A percentile compares a stretch with the other conserved stretches of the same genome.
phyloP scores from a whole-genome alignment of 805 yeast species.

The Candida michaelii region DNA sequence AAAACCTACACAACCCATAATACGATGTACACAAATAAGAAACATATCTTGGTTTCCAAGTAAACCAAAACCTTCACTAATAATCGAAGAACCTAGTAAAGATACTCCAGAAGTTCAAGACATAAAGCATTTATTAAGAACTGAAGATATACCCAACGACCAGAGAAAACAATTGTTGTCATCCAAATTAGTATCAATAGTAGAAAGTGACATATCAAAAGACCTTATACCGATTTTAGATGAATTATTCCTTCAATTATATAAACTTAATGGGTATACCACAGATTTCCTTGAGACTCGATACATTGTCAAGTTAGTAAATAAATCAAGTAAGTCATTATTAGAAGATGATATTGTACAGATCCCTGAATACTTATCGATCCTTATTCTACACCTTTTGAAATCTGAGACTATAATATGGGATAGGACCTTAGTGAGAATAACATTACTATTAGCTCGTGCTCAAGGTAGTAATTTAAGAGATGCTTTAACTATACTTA shows the following conservation, averaged over 20 bases:
- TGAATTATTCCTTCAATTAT: conserved; percentile 13
- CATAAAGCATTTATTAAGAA: conserved; percentile 12
- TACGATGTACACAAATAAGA: background rate
- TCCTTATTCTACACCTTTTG: conserved; percentile 22
- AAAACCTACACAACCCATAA: background rate
- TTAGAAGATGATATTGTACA: conserved; percentile 5
- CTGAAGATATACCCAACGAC: conserved; percentile 9
- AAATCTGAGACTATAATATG: conserved; percentile 16
- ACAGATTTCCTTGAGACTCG: conserved; percentile 6
- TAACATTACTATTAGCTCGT: conserved; percentile 28
- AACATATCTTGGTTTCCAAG: background rate
- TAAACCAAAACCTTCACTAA: background rate
- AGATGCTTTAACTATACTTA: conserved; percentile 10
- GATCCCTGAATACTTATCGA: conserved; percentile 31
- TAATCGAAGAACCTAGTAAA: conserved; percentile 12
- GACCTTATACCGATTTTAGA: conserved; percentile 9
- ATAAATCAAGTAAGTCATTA: conserved; percentile 9
- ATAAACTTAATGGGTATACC: conserved; percentile 14
- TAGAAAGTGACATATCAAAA: conserved; percentile 8
- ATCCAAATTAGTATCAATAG: conserved; percentile 4
- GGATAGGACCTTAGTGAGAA: conserved; percentile 21
- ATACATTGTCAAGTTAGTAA: background rate
- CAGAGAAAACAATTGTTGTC: conserved; percentile 4
- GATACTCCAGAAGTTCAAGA: conserved; percentile 5
- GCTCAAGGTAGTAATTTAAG: conserved; percentile 6